phyloP scores from a whole-genome alignment of 225 moss, liverwort and hornwort genomes.

The Physcomitrellopsis africana region DNA sequence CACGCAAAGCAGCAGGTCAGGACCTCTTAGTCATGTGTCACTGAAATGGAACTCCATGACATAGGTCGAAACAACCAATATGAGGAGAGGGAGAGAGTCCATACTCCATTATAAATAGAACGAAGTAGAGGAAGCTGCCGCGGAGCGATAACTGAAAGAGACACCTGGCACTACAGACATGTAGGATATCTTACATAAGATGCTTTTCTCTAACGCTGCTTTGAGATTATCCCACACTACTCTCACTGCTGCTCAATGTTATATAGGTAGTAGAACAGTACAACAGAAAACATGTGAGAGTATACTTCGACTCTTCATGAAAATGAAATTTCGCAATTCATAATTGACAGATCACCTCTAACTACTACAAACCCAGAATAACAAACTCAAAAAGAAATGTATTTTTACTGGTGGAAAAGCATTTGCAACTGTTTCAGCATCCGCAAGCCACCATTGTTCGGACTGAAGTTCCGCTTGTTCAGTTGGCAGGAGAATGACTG shows the following conservation, averaged over 20 bases:
- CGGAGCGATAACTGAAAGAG: constrained; percentile 87
- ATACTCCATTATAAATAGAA: constrained; percentile 67
- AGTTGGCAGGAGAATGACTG: constrained; percentile 48
- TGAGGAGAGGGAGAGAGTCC: constrained; percentile 18
- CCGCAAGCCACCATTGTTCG: constrained; percentile 92
- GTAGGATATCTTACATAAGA: too few species aligned
- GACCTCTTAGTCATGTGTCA: constrained; percentile 20
- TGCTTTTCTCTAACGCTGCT: too few species aligned
- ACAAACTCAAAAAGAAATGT: neutral
- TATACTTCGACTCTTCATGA: neutral
- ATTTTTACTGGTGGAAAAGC: constrained; percentile 59
- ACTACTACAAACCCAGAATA: constrained; percentile 14
- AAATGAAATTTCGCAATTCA: constrained; percentile 2
- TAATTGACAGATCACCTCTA: constrained; percentile 14
- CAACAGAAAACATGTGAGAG: constrained; percentile 14
- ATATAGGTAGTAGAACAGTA: neutral
- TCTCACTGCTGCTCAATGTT: too few species aligned
- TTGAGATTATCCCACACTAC: too few species aligned
- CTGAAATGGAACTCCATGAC: constrained; percentile 14
- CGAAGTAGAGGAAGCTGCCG: constrained; percentile 75
- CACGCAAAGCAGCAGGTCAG: constrained; percentile 11
- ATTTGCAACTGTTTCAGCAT: constrained; percentile 85
- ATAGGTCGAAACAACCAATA: constrained; percentile 16
- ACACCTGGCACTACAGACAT: constrained; percentile 80
- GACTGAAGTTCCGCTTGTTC: constrained; percentile 58